Conservation (phyloP, 2,329 filamentous ascomycete species). For the Aspergillus clavatus region DNA sequence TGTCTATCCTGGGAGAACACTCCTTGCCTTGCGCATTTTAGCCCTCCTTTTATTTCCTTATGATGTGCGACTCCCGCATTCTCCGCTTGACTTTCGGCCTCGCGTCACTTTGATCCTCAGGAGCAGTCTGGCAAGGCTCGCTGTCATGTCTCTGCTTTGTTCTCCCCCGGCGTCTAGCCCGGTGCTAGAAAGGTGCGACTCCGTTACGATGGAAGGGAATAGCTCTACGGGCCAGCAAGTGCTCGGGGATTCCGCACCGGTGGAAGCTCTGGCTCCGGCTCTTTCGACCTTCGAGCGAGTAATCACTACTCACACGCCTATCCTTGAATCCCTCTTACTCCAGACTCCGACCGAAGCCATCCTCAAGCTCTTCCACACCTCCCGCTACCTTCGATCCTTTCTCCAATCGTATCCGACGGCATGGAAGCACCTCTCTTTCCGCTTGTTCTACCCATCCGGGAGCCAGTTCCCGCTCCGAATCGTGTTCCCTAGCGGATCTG, state of each 20-base stretch:
- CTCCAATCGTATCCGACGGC: conserved; percentile 54
- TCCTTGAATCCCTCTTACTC: conserved; percentile 55
- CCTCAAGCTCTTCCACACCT: conserved; percentile 56
- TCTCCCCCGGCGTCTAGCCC: conserved; percentile 1
- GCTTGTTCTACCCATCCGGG: conserved; percentile 43
- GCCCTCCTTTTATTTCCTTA: conserved; percentile 21
- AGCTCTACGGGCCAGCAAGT: conserved; percentile 13
- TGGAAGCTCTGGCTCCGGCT: conserved; percentile 18
- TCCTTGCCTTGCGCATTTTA: conserved; percentile 17
- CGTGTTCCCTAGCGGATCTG: conserved; percentile 28
- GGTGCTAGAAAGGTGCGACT: not conserved
- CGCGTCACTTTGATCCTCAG: conserved; percentile 24
- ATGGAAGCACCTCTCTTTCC: conserved; percentile 58
- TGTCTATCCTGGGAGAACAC: conserved; percentile 24
- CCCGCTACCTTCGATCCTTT: conserved; percentile 50
- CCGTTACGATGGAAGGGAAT: conserved; percentile 5
- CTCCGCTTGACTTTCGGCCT: conserved; percentile 25
- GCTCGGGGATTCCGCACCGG: conserved; percentile 23
- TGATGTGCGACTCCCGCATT: conserved; percentile 29
- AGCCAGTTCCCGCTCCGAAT: conserved; percentile 30
- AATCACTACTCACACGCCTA: conserved; percentile 53
- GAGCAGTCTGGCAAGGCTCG: not conserved
- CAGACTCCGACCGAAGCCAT: conserved; percentile 54
- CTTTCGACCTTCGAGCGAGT: conserved; percentile 51
- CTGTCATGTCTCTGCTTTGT: conserved; percentile 14